Conservation (phyloP, 306 rosid genomes). For the Neltuma alba region DNA sequence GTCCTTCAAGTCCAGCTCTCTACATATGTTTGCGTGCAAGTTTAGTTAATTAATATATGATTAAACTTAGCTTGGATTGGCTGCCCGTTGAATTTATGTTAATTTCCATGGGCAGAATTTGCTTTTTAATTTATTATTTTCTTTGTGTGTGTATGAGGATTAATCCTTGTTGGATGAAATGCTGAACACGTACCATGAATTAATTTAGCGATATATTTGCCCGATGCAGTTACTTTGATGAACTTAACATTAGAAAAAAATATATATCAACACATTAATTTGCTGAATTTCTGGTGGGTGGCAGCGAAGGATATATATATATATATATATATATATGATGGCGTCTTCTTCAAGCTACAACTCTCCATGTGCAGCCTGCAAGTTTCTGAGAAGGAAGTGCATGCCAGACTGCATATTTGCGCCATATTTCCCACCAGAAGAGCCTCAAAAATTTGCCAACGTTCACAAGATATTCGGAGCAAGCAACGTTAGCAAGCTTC, state of each 20-base stretch:
- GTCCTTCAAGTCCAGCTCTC: slow-evolving; percentile 43
- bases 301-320: not conserved
- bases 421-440: slow-evolving; percentile 71
- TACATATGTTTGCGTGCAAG: slow-evolving; percentile 5
- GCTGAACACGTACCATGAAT: no score
- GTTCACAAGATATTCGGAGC: slow-evolving; percentile 94
- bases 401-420: slow-evolving; percentile 65
- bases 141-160: not conserved
- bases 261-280: not conserved
- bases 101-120: not conserved
- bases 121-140: not conserved
- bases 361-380: slow-evolving; percentile 76
- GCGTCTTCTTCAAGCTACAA: slow-evolving; percentile 62
- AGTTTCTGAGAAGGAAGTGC: slow-evolving; percentile 64
- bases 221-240: not conserved
- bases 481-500: slow-evolving; percentile 84
- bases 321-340: slow-evolving; percentile 20
- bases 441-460: slow-evolving; percentile 63
- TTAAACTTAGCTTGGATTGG: slow-evolving; percentile 11
- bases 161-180: not conserved
- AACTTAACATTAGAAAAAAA: no score
- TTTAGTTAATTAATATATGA: not conserved
- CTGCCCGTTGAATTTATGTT: not conserved
- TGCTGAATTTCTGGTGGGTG: not conserved
- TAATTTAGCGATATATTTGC: no score